A percentile compares a stretch with the other conserved stretches of the same genome.
Conservation (phyloP, 2,329 filamentous ascomycete genomes). For the Xylariales sp. region DNA sequence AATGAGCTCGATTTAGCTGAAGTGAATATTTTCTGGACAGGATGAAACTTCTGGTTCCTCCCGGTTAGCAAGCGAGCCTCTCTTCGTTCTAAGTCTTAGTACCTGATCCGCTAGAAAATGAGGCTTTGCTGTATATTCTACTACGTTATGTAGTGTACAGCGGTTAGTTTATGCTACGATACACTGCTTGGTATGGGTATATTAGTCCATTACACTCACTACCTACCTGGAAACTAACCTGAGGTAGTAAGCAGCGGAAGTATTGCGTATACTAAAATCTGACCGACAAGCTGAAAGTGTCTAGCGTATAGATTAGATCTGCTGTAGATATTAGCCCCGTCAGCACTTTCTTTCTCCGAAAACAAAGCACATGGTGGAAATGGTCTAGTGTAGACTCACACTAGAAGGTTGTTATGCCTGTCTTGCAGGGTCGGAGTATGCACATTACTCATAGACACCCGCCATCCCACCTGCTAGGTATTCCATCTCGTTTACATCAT, state of each 20-base stretch:
- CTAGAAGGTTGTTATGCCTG: background rate
- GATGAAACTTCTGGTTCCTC: conserved; percentile 13
- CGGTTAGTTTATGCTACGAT: too few relatives aligned
- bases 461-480: background rate
- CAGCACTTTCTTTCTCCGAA: conserved; percentile 33
- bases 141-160: background rate
- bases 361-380: background rate
- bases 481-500: background rate
- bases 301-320: conserved; percentile 14
- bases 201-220: too few relatives aligned
- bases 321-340: conserved; percentile 11
- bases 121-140: background rate
- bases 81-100: background rate
- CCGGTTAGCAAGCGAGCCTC: background rate
- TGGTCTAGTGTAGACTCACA: background rate
- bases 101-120: background rate
- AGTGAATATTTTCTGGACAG: too few relatives aligned
- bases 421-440: background rate
- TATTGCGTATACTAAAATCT: conserved; percentile 11
- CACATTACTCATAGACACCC: background rate
- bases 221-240: background rate
- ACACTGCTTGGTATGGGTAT: too few relatives aligned
- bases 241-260: background rate
- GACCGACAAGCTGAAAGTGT: conserved; percentile 18
- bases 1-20: background rate